Evolutionary conservation across 1,284 basidiomycete species (phyloP).

Genomic region (Agroathelia rolfsii): DNA sequence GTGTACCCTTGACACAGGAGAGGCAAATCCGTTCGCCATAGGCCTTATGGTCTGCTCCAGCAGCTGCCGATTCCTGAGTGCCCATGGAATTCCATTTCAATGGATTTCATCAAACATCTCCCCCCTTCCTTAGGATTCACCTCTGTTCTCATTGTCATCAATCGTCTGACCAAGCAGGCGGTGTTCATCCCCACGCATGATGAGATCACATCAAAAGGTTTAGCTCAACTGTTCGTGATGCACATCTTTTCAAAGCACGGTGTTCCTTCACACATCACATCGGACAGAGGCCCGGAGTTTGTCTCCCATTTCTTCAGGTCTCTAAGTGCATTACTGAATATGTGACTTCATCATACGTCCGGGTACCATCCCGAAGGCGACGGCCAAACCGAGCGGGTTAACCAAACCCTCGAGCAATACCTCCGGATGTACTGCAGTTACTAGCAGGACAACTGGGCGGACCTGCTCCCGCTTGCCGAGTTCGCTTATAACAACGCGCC

Average conservation of each 20-base stretch:
- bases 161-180: constrained; percentile 14
- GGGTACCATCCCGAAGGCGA: too few relatives aligned
- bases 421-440: too few relatives aligned
- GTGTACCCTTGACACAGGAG: too few relatives aligned
- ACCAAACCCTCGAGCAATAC: too few relatives aligned
- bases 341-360: too few relatives aligned
- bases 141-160: constrained; percentile 19
- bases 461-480: too few relatives aligned
- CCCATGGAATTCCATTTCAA: constrained; percentile 11
- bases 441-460: too few relatives aligned
- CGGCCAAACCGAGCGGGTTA: too few relatives aligned
- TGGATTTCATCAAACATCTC: constrained; percentile 17
- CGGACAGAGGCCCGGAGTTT: constrained; percentile 7
- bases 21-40: constrained; percentile 15
- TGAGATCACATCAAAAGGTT: constrained; percentile 22
- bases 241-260: constrained; percentile 8
- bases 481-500: too few relatives aligned
- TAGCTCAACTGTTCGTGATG: constrained; percentile 12
- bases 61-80: constrained; percentile 7
- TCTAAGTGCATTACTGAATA: too few relatives aligned
- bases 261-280: constrained; percentile 6
- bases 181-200: constrained; percentile 13
- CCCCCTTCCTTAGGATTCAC: constrained; percentile 19
- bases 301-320: constrained; percentile 5
- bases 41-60: constrained; percentile 3